Percentiles rank a stretch among this genome's conserved stretches.
These are phyloP conservation scores for Salvia splendens DNA, from an alignment of 257 asterid species.

Conservation along the genomic window DNA sequence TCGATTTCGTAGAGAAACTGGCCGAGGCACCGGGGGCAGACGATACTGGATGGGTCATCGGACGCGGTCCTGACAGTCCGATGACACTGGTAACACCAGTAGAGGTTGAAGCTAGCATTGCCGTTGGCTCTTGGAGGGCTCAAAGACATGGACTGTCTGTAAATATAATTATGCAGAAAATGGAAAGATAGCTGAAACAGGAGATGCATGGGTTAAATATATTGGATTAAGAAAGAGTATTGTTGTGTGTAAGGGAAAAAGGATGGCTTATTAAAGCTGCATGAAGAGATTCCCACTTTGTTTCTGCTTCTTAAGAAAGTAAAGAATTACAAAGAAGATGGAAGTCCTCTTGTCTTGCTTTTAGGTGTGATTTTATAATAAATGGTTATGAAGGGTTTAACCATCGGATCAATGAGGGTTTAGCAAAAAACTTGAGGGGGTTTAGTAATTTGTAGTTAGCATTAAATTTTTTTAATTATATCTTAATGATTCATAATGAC, in stretches of 20 bases:
- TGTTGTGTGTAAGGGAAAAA: conserved; percentile 33
- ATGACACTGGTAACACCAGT: conserved; percentile 92
- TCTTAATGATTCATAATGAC: too few relatives aligned
- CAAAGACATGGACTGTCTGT: conserved; percentile 35
- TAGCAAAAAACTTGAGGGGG: too few relatives aligned
- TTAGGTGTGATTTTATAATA: neutral
- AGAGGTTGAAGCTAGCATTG: conserved; percentile 2
- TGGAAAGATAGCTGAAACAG: neutral
- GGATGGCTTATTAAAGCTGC: conserved; percentile 46
- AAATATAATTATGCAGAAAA: neutral
- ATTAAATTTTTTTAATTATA: too few relatives aligned
- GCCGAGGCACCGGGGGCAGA: conserved; percentile 73
- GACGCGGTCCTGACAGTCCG: conserved; percentile 54
- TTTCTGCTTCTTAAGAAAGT: conserved; percentile 39
- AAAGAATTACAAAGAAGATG: conserved; percentile 36
- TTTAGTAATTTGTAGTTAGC: too few relatives aligned
- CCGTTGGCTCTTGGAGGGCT: conserved; percentile 40
- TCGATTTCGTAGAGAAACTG: conserved; percentile 62
- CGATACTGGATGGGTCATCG: conserved; percentile 37
- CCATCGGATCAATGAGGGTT: too few relatives aligned
- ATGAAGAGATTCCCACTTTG: conserved; percentile 44
- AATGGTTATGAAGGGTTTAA: neutral
- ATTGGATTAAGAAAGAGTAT: conserved; percentile 18
- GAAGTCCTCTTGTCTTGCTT: conserved; percentile 8
- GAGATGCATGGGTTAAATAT: conserved; percentile 17